phyloP scores from a whole-genome alignment of 495 filamentous ascomycete species.

The Xylaria curta region DNA sequence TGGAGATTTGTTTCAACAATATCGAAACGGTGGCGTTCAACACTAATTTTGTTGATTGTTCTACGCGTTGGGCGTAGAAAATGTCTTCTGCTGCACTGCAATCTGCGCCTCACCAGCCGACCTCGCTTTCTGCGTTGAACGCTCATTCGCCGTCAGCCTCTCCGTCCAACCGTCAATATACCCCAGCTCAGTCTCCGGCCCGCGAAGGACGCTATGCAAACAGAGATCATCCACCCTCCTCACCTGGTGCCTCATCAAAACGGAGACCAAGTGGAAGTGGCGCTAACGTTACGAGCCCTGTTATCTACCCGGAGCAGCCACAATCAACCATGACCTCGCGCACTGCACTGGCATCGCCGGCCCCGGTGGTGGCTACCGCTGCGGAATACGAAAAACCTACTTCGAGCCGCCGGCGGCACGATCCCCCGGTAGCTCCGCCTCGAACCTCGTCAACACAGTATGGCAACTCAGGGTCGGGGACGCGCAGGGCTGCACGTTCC shows the following conservation, averaged over 20 bases:
- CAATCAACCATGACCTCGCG: conserved; percentile 56
- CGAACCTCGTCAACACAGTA: conserved; percentile 66
- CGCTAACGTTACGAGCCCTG: conserved; percentile 42
- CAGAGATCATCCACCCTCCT: conserved; percentile 44
- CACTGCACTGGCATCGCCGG: conserved; percentile 53
- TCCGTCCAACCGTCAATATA: conserved; percentile 53
- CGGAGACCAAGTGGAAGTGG: conserved; percentile 62
- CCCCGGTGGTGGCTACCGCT: conserved; percentile 51
- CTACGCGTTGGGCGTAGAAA: conserved; percentile 44
- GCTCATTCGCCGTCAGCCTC: conserved; percentile 54
- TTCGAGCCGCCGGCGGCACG: conserved; percentile 47
- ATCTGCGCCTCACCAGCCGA: conserved; percentile 58
- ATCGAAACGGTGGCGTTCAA: conserved; percentile 2
- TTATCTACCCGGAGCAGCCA: conserved; percentile 42
- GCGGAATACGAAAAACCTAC: conserved; percentile 51
- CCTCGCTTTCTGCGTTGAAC: conserved; percentile 52
- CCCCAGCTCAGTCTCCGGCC: conserved; percentile 46
- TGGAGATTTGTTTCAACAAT: conserved; percentile 15
- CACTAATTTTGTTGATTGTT: background rate
- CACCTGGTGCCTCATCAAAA: conserved; percentile 47
- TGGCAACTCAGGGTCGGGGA: conserved; percentile 36
- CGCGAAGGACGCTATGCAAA: conserved; percentile 53
- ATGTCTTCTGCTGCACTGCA: conserved; percentile 67
- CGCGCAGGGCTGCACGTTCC: conserved; percentile 48
- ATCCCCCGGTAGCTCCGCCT: conserved; percentile 61